Evolutionary conservation across 495 filamentous ascomycete species (phyloP), one percentile per base, ranked within the genome.

Genomic region (Hypomontagnella submonticulosa): DNA sequence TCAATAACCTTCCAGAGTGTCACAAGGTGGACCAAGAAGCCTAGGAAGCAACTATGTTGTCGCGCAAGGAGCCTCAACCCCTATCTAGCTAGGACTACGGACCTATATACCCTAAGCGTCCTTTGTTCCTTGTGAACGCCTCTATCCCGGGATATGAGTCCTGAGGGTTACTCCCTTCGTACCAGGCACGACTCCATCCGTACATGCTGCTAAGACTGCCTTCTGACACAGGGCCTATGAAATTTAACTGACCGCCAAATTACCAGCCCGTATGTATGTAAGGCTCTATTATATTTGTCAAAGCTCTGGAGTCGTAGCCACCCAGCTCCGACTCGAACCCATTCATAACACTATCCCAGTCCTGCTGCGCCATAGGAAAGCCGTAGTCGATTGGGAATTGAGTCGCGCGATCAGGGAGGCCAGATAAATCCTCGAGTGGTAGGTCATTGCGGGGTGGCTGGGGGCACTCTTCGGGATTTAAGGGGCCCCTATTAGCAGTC

Each of bases 321-420:
- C 64, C 60, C 3, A 71, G 48, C 47, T 71, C 64, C 5, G 68
- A 61, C 57, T 69, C 69, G 30, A 71, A 66, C 0, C 57, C 69
- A 15, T 33, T 62, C 69, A 71, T 71, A 23, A 65, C 52, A 43
- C 57, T 66, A 38, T 71, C 69, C 69, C 69, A 71, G 18, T 71
- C 69, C 36, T 71, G 69, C 43, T 60, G 65, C 5, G 59, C 69
- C 69, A 71, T 71, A 7, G 69, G 69, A 27, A 69, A 69, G 2
- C 40, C 42, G 13, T 71, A 69, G 20, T 65, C 69, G 9, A 61
- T 48, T 12, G 33, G 47, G 11, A 12, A 47, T n/a, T 15, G 34
- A 33, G 30, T 20, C 19, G 43, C 12, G 10, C 6, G 12, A 27
- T 38, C 27, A 33, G 37, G 32, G n/a, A 49, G 37, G 19, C 9